Base-by-base conservation (phyloP, 768 basidiomycete species). In the Hericium coralloides region DNA sequence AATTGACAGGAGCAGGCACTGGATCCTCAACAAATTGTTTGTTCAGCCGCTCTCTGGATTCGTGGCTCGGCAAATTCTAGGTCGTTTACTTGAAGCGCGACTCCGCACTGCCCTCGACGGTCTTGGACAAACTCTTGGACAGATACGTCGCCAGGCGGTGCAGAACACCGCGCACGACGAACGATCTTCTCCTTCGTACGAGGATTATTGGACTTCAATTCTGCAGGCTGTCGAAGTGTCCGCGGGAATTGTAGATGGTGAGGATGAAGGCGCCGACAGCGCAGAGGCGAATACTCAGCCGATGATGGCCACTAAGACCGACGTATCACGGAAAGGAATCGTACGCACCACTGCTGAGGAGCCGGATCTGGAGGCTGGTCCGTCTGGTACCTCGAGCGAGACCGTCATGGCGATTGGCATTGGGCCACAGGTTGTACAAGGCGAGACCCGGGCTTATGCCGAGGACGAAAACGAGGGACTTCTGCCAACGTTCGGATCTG, bases 381-480 rank as follows among this genome's bases (percentile, higher is more conserved):
- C 63, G 4, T 22, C 55, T 20, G 51, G 22, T 12, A 14, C 54
- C 26, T 7, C 58, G 1, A 38, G 36, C 3, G 56, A 60, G 45
- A 65, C 65, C 56, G 63, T 61, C 17, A 55, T 68, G 14, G 66
- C 68, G 17, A 50, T 69, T 12, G 68, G 68, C 18, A 52, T 68
- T 15, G 65, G 61, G 4, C 58, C 63, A 37, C 68, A 69, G 54
- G 55, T 68, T n/a, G 58, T 69, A 23, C 65, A 64, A 3, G 65
- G 62, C 8, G 64, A 63, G 25, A 68, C 63, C 7, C 64, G 64
- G 10, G 60, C 66, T 36, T 53, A 66, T 23, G 43, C n/a, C 4
- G 43, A 18, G 43, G 43, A 18, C 6, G 54, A 49, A 20, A 53
- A 53, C 4, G 26, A 53, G 17, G 20, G 31, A 25, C 36, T 31